Evolutionary conservation across 768 basidiomycete species (phyloP), one percentile per base, ranked within the genome.

Genomic region (Pisolithus albus): DNA sequence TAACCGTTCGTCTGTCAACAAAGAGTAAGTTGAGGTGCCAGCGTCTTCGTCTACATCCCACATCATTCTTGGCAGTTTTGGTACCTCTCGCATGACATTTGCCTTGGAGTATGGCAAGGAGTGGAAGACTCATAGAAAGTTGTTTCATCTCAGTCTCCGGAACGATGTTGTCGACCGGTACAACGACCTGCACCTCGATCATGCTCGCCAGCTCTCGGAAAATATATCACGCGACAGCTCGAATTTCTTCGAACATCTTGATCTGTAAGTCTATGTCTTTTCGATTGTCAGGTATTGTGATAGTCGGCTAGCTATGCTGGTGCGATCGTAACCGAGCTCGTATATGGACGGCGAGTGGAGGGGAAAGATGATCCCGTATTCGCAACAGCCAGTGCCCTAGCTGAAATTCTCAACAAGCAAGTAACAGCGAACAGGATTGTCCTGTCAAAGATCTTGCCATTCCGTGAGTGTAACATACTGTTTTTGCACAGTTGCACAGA

Each of bases 81-180:
- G 53, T 26, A 37, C 52, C 15, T 47, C 55, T 40, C 56, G 40
- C 51, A 43, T 37, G 28, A 52, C 55, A 5, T 34, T 30, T 5
- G 24, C 58, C 40, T 36, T 58, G 36, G 44, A 42, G n/a, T 60
- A 60, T 39, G 59, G 59, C 13, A 48, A 54, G 18, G 37, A 38
- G n/a, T 62, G 56, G 56, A 54, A 52, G 28, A 36, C 52, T 30
- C 57, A 60, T 37, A 57, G 61, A 32, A 52, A 50, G 39, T 26
- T 58, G 5, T 49, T 56, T 32, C 51, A 56, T 38, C 52, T 51
- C 11, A 50, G 49, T 18, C 50, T 60, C 10, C 46, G 50, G 11
- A 19, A 34, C 16, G 50, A 57, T 5, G 50, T 50, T 30, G 45
- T 39, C 15, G 32, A 19, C n/a, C 42, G 47, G 32, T 54, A 54